A percentile compares a stretch with the other conserved stretches of the same genome.
Evolutionary conservation across 2,329 filamentous ascomycete genomes (phyloP).

Genomic region (Fusarium veterinarium): DNA sequence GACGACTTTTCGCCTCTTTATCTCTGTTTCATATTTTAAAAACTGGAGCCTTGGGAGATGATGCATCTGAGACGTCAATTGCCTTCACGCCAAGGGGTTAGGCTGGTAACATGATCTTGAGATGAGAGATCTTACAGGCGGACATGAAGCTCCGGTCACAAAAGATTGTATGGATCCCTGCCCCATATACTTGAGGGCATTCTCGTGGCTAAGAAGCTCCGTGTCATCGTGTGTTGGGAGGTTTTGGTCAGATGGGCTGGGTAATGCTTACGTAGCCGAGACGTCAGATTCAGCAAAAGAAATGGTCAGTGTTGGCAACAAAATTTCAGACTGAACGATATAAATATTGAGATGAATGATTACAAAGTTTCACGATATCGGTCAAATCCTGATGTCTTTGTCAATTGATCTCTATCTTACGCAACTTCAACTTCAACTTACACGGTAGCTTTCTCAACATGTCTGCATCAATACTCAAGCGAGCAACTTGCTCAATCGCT

Average conservation of each 20-base stretch:
- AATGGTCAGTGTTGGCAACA: not conserved
- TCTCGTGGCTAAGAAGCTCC: not conserved
- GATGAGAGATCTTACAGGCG: not conserved
- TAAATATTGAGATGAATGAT: not conserved
- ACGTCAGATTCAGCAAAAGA: constrained; percentile 13
- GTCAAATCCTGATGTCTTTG: not conserved
- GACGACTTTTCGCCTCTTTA: not conserved
- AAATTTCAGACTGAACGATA: not conserved
- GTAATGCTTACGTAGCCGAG: constrained; percentile 22
- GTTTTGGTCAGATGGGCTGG: not conserved
- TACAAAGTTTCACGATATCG: not conserved
- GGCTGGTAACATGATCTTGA: not conserved
- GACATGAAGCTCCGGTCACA: not conserved
- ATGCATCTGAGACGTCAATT: constrained; percentile 4
- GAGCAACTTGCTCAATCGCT: not conserved
- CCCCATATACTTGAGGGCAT: not conserved
- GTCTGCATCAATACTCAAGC: constrained; percentile 2
- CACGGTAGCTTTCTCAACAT: not conserved
- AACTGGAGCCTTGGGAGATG: not conserved
- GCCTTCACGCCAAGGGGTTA: not conserved
- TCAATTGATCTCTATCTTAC: not conserved
- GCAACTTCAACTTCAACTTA: not conserved
- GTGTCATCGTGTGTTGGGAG: not conserved
- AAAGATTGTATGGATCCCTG: not conserved
- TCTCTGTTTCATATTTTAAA: not conserved